A percentile compares a stretch with the other conserved stretches of the same genome.
Conservation (phyloP, 2,329 filamentous ascomycete genomes). For the Colletotrichum sp. region DNA sequence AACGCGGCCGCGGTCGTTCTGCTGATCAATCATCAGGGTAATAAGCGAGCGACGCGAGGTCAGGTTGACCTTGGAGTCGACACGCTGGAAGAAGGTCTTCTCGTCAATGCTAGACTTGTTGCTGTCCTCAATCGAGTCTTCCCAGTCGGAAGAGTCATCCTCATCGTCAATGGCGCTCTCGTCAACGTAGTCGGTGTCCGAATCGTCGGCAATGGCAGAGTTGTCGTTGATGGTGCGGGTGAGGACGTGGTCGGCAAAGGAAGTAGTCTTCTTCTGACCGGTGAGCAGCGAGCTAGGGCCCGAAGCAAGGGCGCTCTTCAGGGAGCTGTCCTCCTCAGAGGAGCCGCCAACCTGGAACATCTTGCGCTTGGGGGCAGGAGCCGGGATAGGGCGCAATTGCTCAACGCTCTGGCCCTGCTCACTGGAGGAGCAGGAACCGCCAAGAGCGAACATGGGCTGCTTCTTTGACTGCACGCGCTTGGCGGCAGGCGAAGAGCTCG, state of each 20-base stretch:
- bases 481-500: slow-evolving; percentile 58
- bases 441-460: slow-evolving; percentile 72
- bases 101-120: slow-evolving; percentile 84
- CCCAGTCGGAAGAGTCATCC: slow-evolving; percentile 65
- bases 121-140: slow-evolving; percentile 78
- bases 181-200: slow-evolving; percentile 72
- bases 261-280: slow-evolving; percentile 75
- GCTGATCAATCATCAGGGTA: slow-evolving; percentile 81
- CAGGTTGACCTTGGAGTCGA: slow-evolving; percentile 86
- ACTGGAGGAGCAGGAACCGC: slow-evolving; percentile 80
- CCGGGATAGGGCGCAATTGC: slow-evolving; percentile 38
- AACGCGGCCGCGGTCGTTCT: slow-evolving; percentile 74
- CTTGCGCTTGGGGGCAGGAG: slow-evolving; percentile 35
- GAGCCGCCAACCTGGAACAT: slow-evolving; percentile 61
- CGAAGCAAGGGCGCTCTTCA: slow-evolving; percentile 58
- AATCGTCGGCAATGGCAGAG: slow-evolving; percentile 54
- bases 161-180: slow-evolving; percentile 84
- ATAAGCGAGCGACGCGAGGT: slow-evolving; percentile 87
- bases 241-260: slow-evolving; percentile 79
- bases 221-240: slow-evolving; percentile 69
- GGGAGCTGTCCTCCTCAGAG: slow-evolving; percentile 82
- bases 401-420: slow-evolving; percentile 57
- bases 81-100: slow-evolving; percentile 82
- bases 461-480: slow-evolving; percentile 75
- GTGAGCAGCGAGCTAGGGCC: slow-evolving; percentile 45